A percentile compares a stretch with the other conserved stretches of the same genome.
These are phyloP conservation scores for Rhizophora apiculata DNA, from an alignment of 345 rosid genomes.

Conservation along the genomic window DNA sequence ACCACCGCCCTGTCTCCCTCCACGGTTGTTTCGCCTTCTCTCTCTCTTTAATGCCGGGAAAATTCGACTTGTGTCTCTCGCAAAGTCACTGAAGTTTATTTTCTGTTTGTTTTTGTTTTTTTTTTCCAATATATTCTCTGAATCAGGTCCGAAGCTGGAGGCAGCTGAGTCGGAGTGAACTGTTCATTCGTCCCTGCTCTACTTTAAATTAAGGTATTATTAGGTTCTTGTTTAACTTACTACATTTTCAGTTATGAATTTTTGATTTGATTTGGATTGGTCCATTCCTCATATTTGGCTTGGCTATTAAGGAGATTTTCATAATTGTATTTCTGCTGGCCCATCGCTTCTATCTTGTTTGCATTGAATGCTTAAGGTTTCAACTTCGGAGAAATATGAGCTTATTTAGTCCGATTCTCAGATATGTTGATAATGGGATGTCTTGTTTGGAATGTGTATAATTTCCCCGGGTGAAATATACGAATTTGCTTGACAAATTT, in stretches of 20 bases:
- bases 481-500: neutral
- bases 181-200: neutral
- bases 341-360: too few species aligned
- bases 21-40: constrained; percentile 48
- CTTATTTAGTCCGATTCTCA: neutral
- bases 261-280: neutral
- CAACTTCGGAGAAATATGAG: neutral
- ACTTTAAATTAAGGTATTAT: constrained; percentile 1
- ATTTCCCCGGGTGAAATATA: neutral
- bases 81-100: neutral
- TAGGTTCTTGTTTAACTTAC: neutral
- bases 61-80: neutral
- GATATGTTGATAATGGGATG: neutral
- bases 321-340: too few species aligned
- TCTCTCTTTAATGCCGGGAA: neutral
- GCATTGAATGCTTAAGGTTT: too few species aligned
- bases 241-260: neutral
- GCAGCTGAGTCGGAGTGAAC: constrained; percentile 43
- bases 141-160: constrained; percentile 59
- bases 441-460: neutral
- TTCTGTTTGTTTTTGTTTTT: neutral
- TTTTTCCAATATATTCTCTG: neutral
- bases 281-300: neutral
- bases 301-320: neutral
- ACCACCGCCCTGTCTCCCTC: constrained; percentile 82